Base-by-base conservation (phyloP, 164 flowering plant species). In the Berberis thunbergii region DNA sequence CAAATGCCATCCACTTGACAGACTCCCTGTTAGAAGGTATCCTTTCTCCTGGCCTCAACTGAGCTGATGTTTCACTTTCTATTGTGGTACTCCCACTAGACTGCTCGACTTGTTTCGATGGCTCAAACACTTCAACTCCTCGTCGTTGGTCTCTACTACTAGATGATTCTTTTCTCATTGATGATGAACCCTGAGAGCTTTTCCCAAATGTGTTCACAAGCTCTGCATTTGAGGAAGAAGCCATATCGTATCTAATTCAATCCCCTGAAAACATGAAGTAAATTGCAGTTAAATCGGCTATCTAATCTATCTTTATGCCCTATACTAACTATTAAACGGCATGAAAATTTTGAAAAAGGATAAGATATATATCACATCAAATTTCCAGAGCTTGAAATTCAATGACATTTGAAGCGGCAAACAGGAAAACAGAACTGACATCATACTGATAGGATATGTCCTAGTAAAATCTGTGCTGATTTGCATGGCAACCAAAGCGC, bases 1-100 rank as follows among this genome's bases (percentile, higher is more conserved):
- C 64, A 64, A 77, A 77, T 68, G 77, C 79, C 79, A 77, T 73
- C 75, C 77, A 77, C 70, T 71, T 76, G 38, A 54, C 63, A 45
- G 71, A 48, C 54, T 69, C 73, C 41, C 64, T 70, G 49, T 52
- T 66, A 66, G 76, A 68, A 3, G 64, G 38, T 11, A 64, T 53
- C 56, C 62, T 66, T 57, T 42, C 26, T 50, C 60, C 66, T 12
- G 54, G 67, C 12, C 46, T 39, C 57, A 56, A 44, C 41, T 63
- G 44, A 46, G 59, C 26, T 39, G 59, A 48, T 43, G 2, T 41
- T 50, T 61, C 45, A 52, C n/a, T 57, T 64, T 72, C 66, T 10
- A 10, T 11, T 57, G 69, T 69, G 7, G 7, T 57, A 6, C 55
- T 54, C 44, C 54, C 60, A 61, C 57, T 48, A 8, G 64, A 44